phyloP scores from a whole-genome alignment of 1,139 yeast genomes.

The Magnusiomyces paraingens region DNA sequence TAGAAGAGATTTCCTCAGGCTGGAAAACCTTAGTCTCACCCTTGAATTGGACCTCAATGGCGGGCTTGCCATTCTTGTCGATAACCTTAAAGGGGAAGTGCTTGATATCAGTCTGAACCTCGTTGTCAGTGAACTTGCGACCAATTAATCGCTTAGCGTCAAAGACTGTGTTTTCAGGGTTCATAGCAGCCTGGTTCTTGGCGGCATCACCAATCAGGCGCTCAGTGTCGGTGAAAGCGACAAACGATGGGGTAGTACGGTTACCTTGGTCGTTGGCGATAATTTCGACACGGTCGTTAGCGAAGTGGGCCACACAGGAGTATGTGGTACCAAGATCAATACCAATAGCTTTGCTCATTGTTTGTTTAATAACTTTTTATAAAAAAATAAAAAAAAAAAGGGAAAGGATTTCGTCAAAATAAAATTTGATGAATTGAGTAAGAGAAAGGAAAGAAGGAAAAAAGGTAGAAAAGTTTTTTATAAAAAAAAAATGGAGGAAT shows the following conservation, averaged over 20 bases:
- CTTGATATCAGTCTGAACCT: constrained; percentile 88
- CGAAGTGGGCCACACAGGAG: constrained; percentile 96
- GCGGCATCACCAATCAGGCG: constrained; percentile 98
- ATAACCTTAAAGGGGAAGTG: constrained; percentile 94
- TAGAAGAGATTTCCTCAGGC: constrained; percentile 92
- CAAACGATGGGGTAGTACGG: constrained; percentile 97
- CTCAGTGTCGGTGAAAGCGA: constrained; percentile 92
- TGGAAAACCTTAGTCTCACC: constrained; percentile 91
- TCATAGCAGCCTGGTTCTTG: constrained; percentile 96
- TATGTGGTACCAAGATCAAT: constrained; percentile 99
- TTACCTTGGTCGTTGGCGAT: constrained; percentile 98
- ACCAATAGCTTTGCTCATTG: constrained; percentile 28
- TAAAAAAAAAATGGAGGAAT: too few species aligned
- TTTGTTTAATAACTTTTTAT: neutral
- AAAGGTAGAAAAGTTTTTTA: too few species aligned
- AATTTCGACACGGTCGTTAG: constrained; percentile 87
- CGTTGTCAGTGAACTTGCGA: constrained; percentile 80
- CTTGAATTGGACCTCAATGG: constrained; percentile 85
- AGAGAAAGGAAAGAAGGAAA: too few species aligned
- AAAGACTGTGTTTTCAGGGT: constrained; percentile 92
- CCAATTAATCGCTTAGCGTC: constrained; percentile 97
- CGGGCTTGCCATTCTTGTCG: constrained; percentile 80
- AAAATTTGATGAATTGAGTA: too few species aligned
- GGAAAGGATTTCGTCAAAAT: too few species aligned
- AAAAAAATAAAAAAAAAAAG: neutral